These are phyloP conservation scores for Gossypium schwendimanii DNA, from an alignment of 441 rosid genomes.

Conservation along the genomic window DNA sequence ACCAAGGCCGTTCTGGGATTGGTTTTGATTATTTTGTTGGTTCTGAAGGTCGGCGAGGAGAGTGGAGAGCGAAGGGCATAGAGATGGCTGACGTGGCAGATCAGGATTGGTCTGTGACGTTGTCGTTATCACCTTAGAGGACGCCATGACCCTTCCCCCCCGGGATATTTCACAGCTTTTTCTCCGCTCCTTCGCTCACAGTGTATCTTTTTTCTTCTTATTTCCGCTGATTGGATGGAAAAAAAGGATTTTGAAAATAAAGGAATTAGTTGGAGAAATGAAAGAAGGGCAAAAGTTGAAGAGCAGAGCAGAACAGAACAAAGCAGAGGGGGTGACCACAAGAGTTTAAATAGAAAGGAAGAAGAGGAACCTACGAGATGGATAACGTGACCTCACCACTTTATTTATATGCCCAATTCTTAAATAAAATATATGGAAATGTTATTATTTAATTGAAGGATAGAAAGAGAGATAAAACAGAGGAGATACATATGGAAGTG, in stretches of 20 bases:
- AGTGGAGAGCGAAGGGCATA: conserved; percentile 18
- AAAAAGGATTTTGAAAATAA: neutral
- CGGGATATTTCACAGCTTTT: neutral
- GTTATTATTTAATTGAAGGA: too few relatives aligned
- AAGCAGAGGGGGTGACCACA: too few relatives aligned
- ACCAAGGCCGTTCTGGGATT: neutral
- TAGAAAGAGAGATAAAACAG: too few relatives aligned
- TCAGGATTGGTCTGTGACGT: conserved; percentile 16
- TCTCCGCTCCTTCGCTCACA: neutral
- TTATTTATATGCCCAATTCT: too few relatives aligned
- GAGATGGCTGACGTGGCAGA: conserved; percentile 13
- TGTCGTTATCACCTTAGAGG: conserved; percentile 13
- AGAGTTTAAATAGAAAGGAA: too few relatives aligned
- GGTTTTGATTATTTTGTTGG: conserved; percentile 7
- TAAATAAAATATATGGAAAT: too few relatives aligned
- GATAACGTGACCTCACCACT: too few relatives aligned
- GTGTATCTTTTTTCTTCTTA: neutral
- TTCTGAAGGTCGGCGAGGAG: conserved; percentile 17
- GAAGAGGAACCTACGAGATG: too few relatives aligned
- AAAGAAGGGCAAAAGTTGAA: neutral
- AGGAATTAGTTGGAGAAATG: neutral
- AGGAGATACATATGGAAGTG: too few relatives aligned
- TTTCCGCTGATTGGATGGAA: neutral
- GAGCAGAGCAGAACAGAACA: neutral
- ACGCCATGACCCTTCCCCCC: conserved; percentile 14